Percentiles rank a stretch among this genome's conserved stretches.
Evolutionary conservation across 1,139 yeast genomes (phyloP).

Genomic region (Yamadazyma sp.): DNA sequence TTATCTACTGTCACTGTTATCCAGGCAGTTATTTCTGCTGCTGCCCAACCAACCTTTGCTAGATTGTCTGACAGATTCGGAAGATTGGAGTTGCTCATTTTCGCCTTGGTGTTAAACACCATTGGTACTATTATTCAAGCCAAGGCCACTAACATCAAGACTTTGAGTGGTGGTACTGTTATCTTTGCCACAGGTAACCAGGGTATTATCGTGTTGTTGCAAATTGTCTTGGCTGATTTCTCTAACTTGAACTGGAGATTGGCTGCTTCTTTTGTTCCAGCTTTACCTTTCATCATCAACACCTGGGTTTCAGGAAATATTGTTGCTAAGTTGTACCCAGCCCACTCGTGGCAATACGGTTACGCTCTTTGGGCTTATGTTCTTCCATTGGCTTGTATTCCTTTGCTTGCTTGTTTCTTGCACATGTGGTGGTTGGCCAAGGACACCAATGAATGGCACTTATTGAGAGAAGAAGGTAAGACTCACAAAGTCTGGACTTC

Average conservation of each 20-base stretch:
- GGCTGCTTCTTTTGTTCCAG: slow-evolving; percentile 59
- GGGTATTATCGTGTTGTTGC: slow-evolving; percentile 57
- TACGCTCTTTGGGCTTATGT: slow-evolving; percentile 82
- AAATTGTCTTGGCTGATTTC: slow-evolving; percentile 62
- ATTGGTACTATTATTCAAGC: slow-evolving; percentile 73
- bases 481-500: slow-evolving; percentile 23
- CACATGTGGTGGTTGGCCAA: slow-evolving; percentile 61
- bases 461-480: slow-evolving; percentile 24
- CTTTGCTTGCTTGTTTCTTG: slow-evolving; percentile 50
- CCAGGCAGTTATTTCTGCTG: slow-evolving; percentile 66
- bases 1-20: slow-evolving; percentile 65
- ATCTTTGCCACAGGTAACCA: slow-evolving; percentile 71
- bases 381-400: slow-evolving; percentile 62
- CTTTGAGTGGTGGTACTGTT: slow-evolving; percentile 74
- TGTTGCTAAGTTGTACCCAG: slow-evolving; percentile 25
- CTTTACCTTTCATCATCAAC: slow-evolving; percentile 70
- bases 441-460: slow-evolving; percentile 44
- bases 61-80: slow-evolving; percentile 72
- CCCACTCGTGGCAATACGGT: slow-evolving; percentile 63
- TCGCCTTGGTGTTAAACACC: slow-evolving; percentile 59
- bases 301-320: slow-evolving; percentile 75
- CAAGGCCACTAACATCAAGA: slow-evolving; percentile 61
- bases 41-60: slow-evolving; percentile 69
- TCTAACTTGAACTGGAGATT: slow-evolving; percentile 73
- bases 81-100: slow-evolving; percentile 54